Conservation (phyloP, 2,329 filamentous ascomycete species). For the Chaetomium strumarium region DNA sequence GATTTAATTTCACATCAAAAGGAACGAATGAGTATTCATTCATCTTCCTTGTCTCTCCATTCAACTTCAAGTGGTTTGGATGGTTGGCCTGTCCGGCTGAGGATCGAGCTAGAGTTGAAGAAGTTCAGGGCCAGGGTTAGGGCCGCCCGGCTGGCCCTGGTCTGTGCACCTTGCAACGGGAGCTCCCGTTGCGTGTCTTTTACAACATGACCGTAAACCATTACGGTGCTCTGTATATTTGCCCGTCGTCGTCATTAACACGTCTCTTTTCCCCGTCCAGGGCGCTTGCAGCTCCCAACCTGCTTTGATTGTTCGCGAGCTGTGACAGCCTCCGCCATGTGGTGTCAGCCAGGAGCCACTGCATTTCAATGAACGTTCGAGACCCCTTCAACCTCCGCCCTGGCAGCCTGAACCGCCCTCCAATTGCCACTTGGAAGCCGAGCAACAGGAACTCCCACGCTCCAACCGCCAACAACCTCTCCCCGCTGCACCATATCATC, state of each 20-base stretch:
- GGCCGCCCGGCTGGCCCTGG: neutral
- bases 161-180: neutral
- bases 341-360: conserved; percentile 2
- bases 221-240: neutral
- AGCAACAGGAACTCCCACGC: conserved; percentile 8
- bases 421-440: conserved; percentile 15
- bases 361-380: conserved; percentile 35
- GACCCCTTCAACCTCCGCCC: conserved; percentile 37
- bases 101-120: too few relatives aligned
- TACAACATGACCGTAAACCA: too few relatives aligned
- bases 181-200: neutral
- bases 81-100: too few relatives aligned
- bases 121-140: too few relatives aligned
- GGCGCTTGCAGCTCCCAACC: neutral
- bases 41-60: too few relatives aligned
- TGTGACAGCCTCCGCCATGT: conserved; percentile 5
- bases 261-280: neutral
- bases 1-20: too few relatives aligned
- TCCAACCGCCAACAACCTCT: conserved; percentile 19
- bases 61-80: too few relatives aligned
- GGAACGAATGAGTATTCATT: too few relatives aligned
- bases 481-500: conserved; percentile 39
- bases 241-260: neutral
- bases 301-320: neutral
- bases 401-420: conserved; percentile 22